Percentiles rank a stretch among this genome's conserved stretches.
Evolutionary conservation across 768 basidiomycete species (phyloP).

Genomic region (Trametes elegans): DNA sequence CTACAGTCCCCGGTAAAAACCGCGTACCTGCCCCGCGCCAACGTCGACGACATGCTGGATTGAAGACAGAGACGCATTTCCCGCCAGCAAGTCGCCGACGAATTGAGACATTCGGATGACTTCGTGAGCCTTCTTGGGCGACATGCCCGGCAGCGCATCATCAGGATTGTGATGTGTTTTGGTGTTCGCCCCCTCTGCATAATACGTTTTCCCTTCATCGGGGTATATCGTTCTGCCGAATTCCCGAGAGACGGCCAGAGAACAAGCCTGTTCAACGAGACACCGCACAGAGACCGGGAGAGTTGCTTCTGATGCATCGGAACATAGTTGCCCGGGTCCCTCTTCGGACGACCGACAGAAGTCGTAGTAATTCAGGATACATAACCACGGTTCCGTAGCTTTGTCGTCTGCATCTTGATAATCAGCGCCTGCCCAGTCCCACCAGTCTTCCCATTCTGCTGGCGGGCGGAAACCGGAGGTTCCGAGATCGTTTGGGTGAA

Average conservation of each 20-base stretch:
- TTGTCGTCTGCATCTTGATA: not conserved
- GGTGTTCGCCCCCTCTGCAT: too few species aligned
- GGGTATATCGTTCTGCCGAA: not conserved
- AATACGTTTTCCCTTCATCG: too few species aligned
- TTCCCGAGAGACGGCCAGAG: not conserved
- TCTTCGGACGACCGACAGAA: not conserved
- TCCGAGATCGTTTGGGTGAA: slow-evolving; percentile 19
- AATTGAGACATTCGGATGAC: slow-evolving; percentile 62
- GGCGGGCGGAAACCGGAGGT: slow-evolving; percentile 12
- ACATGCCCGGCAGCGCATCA: slow-evolving; percentile 46
- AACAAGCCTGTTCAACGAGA: not conserved
- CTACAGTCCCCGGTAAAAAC: not conserved
- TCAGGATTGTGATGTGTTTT: too few species aligned
- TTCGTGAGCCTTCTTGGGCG: slow-evolving; percentile 76
- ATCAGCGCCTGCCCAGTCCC: slow-evolving; percentile 23
- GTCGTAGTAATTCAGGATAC: slow-evolving; percentile 19
- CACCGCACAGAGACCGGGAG: not conserved
- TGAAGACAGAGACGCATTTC: slow-evolving; percentile 20
- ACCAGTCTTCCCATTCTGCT: slow-evolving; percentile 25
- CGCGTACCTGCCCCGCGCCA: slow-evolving; percentile 64
- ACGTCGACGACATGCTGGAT: slow-evolving; percentile 59
- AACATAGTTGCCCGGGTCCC: not conserved
- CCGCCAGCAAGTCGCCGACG: slow-evolving; percentile 39
- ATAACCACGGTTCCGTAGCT: slow-evolving; percentile 16
- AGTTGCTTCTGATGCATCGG: not conserved